Conservation (phyloP, 768 basidiomycete species). For the Auriculariales sp. region DNA sequence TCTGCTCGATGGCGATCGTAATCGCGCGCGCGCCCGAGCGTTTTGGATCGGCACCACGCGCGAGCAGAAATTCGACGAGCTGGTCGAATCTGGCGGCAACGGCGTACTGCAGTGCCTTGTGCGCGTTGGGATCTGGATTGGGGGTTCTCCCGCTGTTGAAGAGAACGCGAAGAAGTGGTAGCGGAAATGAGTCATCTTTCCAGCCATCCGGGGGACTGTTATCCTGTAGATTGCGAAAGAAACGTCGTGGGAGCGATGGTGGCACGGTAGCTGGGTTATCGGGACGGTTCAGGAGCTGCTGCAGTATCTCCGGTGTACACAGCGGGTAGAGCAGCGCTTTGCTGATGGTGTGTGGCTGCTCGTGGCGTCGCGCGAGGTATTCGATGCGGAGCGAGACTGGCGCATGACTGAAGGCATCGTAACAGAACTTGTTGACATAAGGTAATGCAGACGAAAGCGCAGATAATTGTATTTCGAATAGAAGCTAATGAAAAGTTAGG, state of each 20-base stretch:
- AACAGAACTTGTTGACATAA: background rate
- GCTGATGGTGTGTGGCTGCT: background rate
- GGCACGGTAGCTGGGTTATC: background rate
- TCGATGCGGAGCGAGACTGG: background rate
- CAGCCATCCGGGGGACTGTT: background rate
- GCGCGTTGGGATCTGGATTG: background rate
- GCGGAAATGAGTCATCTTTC: background rate
- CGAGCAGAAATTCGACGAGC: background rate
- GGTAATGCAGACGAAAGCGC: background rate
- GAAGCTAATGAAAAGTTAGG: background rate
- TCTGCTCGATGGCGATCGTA: background rate
- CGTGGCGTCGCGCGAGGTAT: background rate
- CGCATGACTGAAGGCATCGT: background rate
- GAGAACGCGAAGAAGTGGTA: background rate
- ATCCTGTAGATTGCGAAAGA: background rate
- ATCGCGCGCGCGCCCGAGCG: background rate
- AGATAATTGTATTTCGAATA: background rate
- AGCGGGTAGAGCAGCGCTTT: background rate
- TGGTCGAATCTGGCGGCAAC: background rate
- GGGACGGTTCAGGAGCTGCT: background rate
- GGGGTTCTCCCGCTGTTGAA: background rate
- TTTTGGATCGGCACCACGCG: background rate
- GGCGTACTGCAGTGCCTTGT: background rate
- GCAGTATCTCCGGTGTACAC: background rate
- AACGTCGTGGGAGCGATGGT: background rate